Evolutionary conservation across 768 basidiomycete species (phyloP).

Genomic region (Clathrus columnatus): DNA sequence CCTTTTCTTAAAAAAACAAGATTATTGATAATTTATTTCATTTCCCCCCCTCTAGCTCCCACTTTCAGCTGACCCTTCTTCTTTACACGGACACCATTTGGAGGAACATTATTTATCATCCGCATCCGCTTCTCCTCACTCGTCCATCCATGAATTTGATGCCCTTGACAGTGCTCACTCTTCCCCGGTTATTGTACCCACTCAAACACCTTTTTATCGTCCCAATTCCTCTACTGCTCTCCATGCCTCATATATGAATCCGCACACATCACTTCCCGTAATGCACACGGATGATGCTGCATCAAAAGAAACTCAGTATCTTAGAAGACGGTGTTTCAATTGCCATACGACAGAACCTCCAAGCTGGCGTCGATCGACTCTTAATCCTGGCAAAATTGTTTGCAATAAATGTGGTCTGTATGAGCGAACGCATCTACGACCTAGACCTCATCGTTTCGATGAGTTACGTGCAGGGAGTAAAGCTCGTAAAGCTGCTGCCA

Average conservation of each 20-base stretch:
- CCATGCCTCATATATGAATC: constrained; percentile 32
- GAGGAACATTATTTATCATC: constrained; percentile 12
- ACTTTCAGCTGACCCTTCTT: constrained; percentile 27
- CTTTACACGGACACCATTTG: constrained; percentile 22
- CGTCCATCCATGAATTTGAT: constrained; percentile 41
- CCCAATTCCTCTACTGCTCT: constrained; percentile 24
- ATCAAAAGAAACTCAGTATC: constrained; percentile 84
- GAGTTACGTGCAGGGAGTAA: constrained; percentile 84
- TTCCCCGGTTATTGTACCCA: constrained; percentile 51
- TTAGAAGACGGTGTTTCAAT: constrained; percentile 82
- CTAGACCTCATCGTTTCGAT: constrained; percentile 78
- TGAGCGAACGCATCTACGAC: constrained; percentile 79
- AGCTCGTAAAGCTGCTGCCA: constrained; percentile 49
- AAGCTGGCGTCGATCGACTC: constrained; percentile 78
- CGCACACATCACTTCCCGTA: constrained; percentile 49
- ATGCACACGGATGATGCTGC: constrained; percentile 89
- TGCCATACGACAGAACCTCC: constrained; percentile 90
- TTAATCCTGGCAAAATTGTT: constrained; percentile 83
- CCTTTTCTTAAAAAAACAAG: constrained; percentile 25
- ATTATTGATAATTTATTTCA: constrained; percentile 20
- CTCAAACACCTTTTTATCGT: constrained; percentile 45
- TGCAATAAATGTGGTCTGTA: constrained; percentile 93
- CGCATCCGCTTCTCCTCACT: constrained; percentile 32
- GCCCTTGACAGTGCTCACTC: constrained; percentile 37
- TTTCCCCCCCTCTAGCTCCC: constrained; percentile 28